phyloP scores from a whole-genome alignment of 495 filamentous ascomycete species.

The Pyrenopolyporus hunteri region DNA sequence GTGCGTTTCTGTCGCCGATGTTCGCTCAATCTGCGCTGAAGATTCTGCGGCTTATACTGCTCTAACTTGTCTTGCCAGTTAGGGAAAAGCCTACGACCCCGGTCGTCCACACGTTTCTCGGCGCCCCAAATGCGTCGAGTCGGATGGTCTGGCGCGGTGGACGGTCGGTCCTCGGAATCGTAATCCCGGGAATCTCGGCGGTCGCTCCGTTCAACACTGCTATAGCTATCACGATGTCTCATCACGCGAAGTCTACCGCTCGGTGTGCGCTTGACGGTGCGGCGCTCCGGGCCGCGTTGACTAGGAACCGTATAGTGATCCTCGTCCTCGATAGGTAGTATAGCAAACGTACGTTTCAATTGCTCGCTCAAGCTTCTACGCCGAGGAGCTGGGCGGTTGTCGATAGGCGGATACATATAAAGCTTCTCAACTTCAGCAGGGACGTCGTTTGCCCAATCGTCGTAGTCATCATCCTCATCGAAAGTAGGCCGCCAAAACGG shows the following conservation, averaged over 20 bases:
- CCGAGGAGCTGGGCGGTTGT: conserved; percentile 50
- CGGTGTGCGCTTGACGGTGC: conserved; percentile 56
- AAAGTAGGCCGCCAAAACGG: conserved; percentile 83
- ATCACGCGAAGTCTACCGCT: conserved; percentile 58
- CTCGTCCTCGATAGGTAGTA: conserved; percentile 52
- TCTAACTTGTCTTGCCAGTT: conserved; percentile 50
- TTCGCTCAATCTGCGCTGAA: conserved; percentile 64
- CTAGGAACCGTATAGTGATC: conserved; percentile 45
- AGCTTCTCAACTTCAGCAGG: conserved; percentile 36
- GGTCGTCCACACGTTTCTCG: conserved; percentile 39
- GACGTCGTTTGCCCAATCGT: conserved; percentile 40
- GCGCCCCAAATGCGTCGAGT: conserved; percentile 34
- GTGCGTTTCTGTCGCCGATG: conserved; percentile 68
- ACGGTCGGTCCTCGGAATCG: conserved; percentile 36
- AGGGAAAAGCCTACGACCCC: conserved; percentile 41
- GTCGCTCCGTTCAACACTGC: conserved; percentile 39
- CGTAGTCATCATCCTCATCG: conserved; percentile 57
- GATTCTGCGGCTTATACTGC: conserved; percentile 50
- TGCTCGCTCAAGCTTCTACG: conserved; percentile 58
- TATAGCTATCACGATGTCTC: conserved; percentile 51
- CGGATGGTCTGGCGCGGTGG: conserved; percentile 41
- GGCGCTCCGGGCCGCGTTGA: conserved; percentile 51
- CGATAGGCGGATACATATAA: conserved; percentile 47
- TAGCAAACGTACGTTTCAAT: conserved; percentile 59
- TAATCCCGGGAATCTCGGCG: conserved; percentile 28